Conservation (phyloP, 2,329 filamentous ascomycete species). For the Cryoendolithus antarcticus region DNA sequence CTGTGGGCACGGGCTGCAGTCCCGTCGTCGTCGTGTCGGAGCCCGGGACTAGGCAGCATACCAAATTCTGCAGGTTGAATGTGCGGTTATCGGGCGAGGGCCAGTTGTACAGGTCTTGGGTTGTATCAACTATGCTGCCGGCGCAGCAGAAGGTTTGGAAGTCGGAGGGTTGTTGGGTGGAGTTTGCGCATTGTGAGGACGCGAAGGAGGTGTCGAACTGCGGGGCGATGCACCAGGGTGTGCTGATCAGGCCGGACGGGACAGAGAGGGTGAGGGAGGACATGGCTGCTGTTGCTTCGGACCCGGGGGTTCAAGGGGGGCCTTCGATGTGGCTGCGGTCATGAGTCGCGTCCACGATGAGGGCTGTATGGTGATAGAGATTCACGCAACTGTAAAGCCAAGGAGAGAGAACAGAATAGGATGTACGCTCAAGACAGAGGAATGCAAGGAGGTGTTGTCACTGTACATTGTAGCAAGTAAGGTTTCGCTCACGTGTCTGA, state of each 20-base stretch:
- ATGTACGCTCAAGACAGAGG: too few relatives aligned
- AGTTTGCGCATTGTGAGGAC: conserved; percentile 6
- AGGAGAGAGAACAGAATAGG: too few relatives aligned
- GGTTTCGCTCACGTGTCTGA: too few relatives aligned
- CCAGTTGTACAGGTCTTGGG: conserved; percentile 3
- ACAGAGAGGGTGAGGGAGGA: conserved; percentile 5
- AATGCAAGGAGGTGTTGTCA: too few relatives aligned
- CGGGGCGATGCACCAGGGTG: conserved; percentile 8
- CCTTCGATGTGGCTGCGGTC: too few relatives aligned
- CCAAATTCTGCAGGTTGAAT: conserved; percentile 7
- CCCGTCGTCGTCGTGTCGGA: conserved; percentile 6
- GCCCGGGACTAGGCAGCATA: conserved; percentile 6
- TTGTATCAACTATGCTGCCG: conserved; percentile 8
- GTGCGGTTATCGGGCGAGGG: conserved; percentile 3
- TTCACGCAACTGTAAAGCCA: too few relatives aligned
- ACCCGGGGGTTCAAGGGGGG: too few relatives aligned
- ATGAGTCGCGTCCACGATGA: too few relatives aligned
- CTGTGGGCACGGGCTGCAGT: conserved; percentile 4
- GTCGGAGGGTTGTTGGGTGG: conserved; percentile 4
- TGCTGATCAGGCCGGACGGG: conserved; percentile 7
- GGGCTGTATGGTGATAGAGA: too few relatives aligned
- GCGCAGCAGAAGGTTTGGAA: conserved; percentile 9
- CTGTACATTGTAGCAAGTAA: too few relatives aligned
- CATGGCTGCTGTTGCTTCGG: too few relatives aligned
- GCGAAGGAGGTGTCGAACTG: conserved; percentile 1